These are phyloP conservation scores for Trypanosoma lewisi DNA, from an alignment of 208 protist genomes.

Conservation along the genomic window DNA sequence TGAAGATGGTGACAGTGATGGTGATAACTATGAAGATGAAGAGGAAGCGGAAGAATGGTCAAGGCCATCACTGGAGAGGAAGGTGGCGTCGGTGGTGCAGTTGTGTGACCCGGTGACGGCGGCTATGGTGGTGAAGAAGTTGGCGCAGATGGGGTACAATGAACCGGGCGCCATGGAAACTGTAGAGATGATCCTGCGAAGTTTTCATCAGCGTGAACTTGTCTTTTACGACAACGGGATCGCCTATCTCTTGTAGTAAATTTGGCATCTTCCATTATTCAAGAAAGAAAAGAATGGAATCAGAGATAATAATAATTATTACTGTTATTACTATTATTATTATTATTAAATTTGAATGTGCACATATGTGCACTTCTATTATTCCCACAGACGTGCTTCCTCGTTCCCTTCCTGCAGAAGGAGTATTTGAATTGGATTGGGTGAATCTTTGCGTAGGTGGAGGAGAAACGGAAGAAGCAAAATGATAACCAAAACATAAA, in stretches of 20 bases:
- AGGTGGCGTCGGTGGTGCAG: constrained; percentile 73
- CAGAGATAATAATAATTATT: no score
- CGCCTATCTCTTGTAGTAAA: constrained; percentile 66
- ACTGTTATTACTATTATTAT: no score
- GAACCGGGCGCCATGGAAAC: constrained; percentile 25
- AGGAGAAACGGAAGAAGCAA: no score
- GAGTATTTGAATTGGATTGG: no score
- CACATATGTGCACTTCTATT: no score
- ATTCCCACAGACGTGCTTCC: no score
- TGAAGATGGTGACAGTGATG: background rate
- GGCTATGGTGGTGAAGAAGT: constrained; percentile 73
- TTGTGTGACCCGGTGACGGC: constrained; percentile 79
- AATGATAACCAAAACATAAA: no score
- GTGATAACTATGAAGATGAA: constrained; percentile 27
- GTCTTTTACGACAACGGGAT: constrained; percentile 85
- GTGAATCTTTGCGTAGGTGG: no score
- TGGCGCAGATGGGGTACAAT: constrained; percentile 67
- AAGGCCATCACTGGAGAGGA: constrained; percentile 42
- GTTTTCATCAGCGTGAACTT: constrained; percentile 76
- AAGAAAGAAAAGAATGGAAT: no score
- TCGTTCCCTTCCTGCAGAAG: no score
- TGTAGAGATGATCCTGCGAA: constrained; percentile 57
- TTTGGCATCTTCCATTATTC: no score
- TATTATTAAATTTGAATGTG: no score
- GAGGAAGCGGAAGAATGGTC: constrained; percentile 26